Conservation (phyloP, 2,329 filamentous ascomycete species). For the Aureobasidium leucospermi region DNA sequence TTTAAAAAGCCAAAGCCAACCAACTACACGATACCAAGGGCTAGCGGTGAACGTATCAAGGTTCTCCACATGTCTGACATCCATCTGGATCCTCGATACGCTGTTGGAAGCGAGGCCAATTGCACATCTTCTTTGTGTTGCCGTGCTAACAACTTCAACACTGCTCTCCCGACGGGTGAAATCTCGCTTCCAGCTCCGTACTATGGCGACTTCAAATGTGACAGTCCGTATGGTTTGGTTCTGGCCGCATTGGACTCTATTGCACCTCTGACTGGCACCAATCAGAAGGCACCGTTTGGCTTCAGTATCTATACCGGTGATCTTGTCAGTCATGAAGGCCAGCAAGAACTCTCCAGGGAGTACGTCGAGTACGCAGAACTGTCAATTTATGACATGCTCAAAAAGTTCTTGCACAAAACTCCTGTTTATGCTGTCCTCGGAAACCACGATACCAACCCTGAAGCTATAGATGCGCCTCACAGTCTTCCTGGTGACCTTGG, state of each 20-base stretch:
- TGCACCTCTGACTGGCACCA: slow-evolving; percentile 49
- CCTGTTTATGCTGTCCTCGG: slow-evolving; percentile 51
- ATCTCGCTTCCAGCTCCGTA: slow-evolving; percentile 43
- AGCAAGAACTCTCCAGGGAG: slow-evolving; percentile 42
- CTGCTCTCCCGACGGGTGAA: slow-evolving; percentile 26
- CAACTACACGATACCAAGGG: slow-evolving; percentile 35
- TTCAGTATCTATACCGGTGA: slow-evolving; percentile 53
- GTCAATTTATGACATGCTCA: slow-evolving; percentile 48
- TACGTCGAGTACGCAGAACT: slow-evolving; percentile 50
- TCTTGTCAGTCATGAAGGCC: slow-evolving; percentile 48
- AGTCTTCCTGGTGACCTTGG: slow-evolving; percentile 46
- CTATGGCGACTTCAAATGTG: slow-evolving; percentile 50
- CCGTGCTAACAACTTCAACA: slow-evolving; percentile 36
- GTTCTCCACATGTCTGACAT: slow-evolving; percentile 48
- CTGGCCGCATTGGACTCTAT: slow-evolving; percentile 50
- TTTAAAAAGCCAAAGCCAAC: slow-evolving; percentile 51
- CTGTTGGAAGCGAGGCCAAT: slow-evolving; percentile 46
- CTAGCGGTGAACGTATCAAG: slow-evolving; percentile 49
- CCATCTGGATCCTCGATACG: slow-evolving; percentile 46
- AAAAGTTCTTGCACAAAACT: slow-evolving; percentile 44
- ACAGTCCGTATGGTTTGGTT: slow-evolving; percentile 52
- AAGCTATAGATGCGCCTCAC: slow-evolving; percentile 47
- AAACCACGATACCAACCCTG: slow-evolving; percentile 51
- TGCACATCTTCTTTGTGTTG: slow-evolving; percentile 48
- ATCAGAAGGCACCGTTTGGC: slow-evolving; percentile 38